A percentile compares a stretch with the other conserved stretches of the same genome.
These are phyloP conservation scores for Fusarium fracticaudum DNA, from an alignment of 2,329 filamentous ascomycete genomes.

Conservation along the genomic window DNA sequence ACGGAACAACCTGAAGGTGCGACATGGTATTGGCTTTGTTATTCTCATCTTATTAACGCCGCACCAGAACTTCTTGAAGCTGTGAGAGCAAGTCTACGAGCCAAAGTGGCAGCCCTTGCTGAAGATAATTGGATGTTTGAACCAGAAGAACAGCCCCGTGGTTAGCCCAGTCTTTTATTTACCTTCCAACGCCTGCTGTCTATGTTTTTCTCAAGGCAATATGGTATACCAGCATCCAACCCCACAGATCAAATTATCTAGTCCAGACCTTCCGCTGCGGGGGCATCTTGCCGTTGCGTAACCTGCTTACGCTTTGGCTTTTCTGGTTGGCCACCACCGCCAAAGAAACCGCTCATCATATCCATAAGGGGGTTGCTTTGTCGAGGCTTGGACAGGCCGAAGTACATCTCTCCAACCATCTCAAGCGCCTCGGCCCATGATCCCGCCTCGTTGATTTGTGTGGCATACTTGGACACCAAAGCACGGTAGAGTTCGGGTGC, in stretches of 20 bases:
- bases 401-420: slow-evolving; percentile 96
- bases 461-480: slow-evolving; percentile 81
- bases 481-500: slow-evolving; percentile 82
- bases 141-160: slow-evolving; percentile 64
- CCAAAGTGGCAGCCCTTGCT: slow-evolving; percentile 76
- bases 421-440: slow-evolving; percentile 85
- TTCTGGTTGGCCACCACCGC: slow-evolving; percentile 56
- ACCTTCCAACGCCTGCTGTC: slow-evolving; percentile 42
- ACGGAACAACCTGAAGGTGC: slow-evolving; percentile 74
- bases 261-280: slow-evolving; percentile 68
- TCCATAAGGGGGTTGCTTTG: slow-evolving; percentile 95
- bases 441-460: slow-evolving; percentile 78
- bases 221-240: slow-evolving; percentile 37
- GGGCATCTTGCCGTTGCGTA: slow-evolving; percentile 57
- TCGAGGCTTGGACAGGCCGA: slow-evolving; percentile 86
- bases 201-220: slow-evolving; percentile 37
- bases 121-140: slow-evolving; percentile 96
- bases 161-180: slow-evolving; percentile 40
- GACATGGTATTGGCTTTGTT: slow-evolving; percentile 27
- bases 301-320: slow-evolving; percentile 53
- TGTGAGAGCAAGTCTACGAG: slow-evolving; percentile 74
- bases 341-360: slow-evolving; percentile 97
- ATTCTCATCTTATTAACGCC: slow-evolving; percentile 13
- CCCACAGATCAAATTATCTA: slow-evolving; percentile 45
- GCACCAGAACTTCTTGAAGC: slow-evolving; percentile 72